phyloP scores from a whole-genome alignment of 495 filamentous ascomycete genomes.

The Hapsidospora chrysogenum region DNA sequence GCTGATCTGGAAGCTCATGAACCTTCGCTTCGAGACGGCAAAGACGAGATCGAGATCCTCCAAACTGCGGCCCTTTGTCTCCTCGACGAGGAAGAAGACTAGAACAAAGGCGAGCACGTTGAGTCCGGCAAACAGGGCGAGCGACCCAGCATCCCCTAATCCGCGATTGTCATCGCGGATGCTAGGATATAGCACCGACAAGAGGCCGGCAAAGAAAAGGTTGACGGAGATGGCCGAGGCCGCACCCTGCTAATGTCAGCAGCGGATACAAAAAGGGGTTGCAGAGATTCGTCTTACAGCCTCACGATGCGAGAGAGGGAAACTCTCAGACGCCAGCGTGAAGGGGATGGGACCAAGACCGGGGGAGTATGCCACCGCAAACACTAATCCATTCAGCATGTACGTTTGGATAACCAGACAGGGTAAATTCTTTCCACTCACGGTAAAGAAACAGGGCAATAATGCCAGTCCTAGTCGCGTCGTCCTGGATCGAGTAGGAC shows the following conservation, averaged over 20 bases:
- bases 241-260: constrained; percentile 11
- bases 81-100: constrained; percentile 15
- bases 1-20: constrained; percentile 11
- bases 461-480: constrained; percentile 1
- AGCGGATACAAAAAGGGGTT: too few species aligned
- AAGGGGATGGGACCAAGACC: constrained; percentile 18
- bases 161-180: too few species aligned
- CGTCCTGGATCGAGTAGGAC: constrained; percentile 4
- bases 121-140: constrained; percentile 12
- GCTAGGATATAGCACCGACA: constrained; percentile 19
- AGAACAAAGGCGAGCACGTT: constrained; percentile 14
- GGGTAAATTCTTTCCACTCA: constrained; percentile 5
- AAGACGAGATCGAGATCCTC: constrained; percentile 16
- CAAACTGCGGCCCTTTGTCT: constrained; percentile 13
- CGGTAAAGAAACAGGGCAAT: constrained; percentile 12
- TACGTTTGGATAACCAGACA: not conserved
- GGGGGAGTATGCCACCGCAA: constrained; percentile 15
- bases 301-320: constrained; percentile 17
- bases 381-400: constrained; percentile 5
- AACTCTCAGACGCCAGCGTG: constrained; percentile 16
- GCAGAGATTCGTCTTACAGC: constrained; percentile 6
- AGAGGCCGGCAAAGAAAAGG: constrained; percentile 16
- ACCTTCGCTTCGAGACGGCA: constrained; percentile 11
- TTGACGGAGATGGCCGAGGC: constrained; percentile 18
- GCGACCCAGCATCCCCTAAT: constrained; percentile 5